These are phyloP conservation scores for Mucor velutinosus DNA, from an alignment of 371 early-diverging fungal genomes.

Conservation along the genomic window DNA sequence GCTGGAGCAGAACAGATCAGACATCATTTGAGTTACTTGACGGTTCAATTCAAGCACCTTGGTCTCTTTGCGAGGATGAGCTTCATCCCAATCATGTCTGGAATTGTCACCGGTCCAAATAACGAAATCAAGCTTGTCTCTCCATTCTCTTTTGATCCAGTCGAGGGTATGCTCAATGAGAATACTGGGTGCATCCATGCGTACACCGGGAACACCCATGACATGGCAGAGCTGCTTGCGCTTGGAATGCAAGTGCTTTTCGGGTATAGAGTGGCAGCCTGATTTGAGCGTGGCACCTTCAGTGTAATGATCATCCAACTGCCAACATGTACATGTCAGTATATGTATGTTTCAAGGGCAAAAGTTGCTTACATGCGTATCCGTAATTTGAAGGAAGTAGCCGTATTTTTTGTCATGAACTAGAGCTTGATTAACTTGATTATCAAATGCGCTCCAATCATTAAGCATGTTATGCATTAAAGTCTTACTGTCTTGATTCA, in stretches of 20 bases:
- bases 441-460: not conserved
- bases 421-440: not conserved
- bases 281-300: constrained; percentile 54
- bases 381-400: constrained; percentile 74
- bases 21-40: constrained; percentile 27
- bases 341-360: not conserved
- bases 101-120: constrained; percentile 82
- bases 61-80: constrained; percentile 26
- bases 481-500: not conserved
- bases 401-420: constrained; percentile 27
- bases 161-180: constrained; percentile 69
- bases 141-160: constrained; percentile 62
- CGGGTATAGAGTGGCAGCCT: constrained; percentile 47
- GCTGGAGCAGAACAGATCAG: constrained; percentile 20
- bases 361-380: constrained; percentile 57
- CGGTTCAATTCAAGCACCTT: constrained; percentile 56
- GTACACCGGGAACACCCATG: constrained; percentile 58
- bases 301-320: constrained; percentile 55
- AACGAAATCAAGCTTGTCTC: constrained; percentile 70
- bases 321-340: not conserved
- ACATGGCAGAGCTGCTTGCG: constrained; percentile 10
- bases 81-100: constrained; percentile 73
- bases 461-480: not conserved
- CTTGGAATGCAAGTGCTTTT: constrained; percentile 7
- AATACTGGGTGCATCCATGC: constrained; percentile 70